Evolutionary conservation across 169 alveolate genomes (phyloP).

Genomic region (Cryptosporidium parvum): DNA sequence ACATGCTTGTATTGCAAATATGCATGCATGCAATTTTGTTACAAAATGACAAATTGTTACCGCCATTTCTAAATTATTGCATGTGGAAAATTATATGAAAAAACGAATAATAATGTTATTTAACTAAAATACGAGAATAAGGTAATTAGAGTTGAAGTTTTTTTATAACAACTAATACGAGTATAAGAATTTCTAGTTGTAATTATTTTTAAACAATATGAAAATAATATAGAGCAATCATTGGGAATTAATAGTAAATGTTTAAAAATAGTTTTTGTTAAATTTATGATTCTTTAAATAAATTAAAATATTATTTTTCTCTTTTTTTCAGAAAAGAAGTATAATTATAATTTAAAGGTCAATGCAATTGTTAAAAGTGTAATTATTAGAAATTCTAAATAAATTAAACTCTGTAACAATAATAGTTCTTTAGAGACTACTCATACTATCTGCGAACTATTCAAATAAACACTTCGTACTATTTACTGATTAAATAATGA

Average conservation of each 20-base stretch:
- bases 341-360: neutral
- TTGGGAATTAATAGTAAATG: neutral
- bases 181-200: neutral
- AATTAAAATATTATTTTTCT: neutral
- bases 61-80: neutral
- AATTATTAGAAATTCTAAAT: no score
- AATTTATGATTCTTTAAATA: neutral
- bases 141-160: neutral
- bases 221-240: neutral
- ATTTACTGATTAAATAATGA: neutral
- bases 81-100: neutral
- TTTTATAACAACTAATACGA: neutral
- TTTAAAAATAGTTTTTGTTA: neutral
- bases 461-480: neutral
- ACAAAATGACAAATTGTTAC: neutral
- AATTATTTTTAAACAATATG: neutral
- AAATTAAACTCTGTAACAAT: no score
- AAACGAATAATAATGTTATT: neutral
- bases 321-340: neutral
- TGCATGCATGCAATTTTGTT: slow-evolving; percentile 8
- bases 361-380: neutral
- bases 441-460: neutral
- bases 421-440: neutral
- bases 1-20: neutral
- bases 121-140: neutral